Conservation (phyloP, 768 basidiomycete genomes). For the Tricholoma bakamatsutake region DNA sequence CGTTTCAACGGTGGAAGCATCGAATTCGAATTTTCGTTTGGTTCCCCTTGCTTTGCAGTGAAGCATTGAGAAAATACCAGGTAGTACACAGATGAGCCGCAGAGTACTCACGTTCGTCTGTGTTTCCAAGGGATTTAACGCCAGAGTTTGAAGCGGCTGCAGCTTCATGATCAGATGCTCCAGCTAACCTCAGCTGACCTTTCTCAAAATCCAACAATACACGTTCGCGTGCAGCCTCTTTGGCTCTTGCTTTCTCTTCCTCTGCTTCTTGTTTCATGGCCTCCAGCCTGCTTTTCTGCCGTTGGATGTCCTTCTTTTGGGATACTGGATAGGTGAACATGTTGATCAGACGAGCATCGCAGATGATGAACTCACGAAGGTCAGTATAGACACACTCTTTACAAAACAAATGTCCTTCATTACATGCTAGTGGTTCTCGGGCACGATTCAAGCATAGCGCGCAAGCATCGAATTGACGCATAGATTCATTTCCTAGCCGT, state of each 20-base stretch:
- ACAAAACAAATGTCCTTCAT: slow-evolving; percentile 90
- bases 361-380: slow-evolving; percentile 47
- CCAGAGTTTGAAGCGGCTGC: slow-evolving; percentile 15
- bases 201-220: slow-evolving; percentile 88
- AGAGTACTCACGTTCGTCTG: slow-evolving; percentile 26
- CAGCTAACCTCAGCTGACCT: slow-evolving; percentile 70
- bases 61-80: not conserved
- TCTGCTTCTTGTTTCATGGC: slow-evolving; percentile 74
- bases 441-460: slow-evolving; percentile 82
- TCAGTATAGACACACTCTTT: slow-evolving; percentile 91
- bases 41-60: slow-evolving; percentile 44
- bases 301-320: slow-evolving; percentile 91
- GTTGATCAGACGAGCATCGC: not conserved
- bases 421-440: slow-evolving; percentile 77
- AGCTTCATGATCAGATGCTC: slow-evolving; percentile 27
- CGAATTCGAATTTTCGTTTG: slow-evolving; percentile 87
- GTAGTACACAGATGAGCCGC: not conserved
- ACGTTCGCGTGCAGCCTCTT: slow-evolving; percentile 76
- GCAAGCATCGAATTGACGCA: slow-evolving; percentile 90
- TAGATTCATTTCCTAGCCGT: slow-evolving; percentile 86
- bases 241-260: slow-evolving; percentile 63
- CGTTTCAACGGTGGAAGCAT: slow-evolving; percentile 60
- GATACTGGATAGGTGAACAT: slow-evolving; percentile 42
- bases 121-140: slow-evolving; percentile 32
- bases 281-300: slow-evolving; percentile 79